These are phyloP conservation scores for Basipetospora sp. DNA, from an alignment of 2,329 filamentous ascomycete species.

Conservation along the genomic window DNA sequence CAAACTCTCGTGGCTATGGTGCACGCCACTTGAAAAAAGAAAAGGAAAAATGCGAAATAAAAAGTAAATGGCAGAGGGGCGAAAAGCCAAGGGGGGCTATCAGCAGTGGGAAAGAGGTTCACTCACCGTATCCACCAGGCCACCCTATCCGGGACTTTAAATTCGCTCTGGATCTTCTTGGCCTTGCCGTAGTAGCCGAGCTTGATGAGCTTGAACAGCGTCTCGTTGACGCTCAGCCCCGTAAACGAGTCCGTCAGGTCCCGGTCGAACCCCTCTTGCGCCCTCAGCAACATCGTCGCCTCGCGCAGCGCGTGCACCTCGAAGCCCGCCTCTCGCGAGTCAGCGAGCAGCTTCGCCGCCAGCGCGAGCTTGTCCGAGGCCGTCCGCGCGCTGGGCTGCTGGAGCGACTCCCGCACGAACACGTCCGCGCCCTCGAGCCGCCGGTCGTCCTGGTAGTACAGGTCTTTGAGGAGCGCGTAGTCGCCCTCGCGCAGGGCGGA, in stretches of 20 bases:
- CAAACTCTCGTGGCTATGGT: too few relatives aligned
- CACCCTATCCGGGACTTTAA: slow-evolving; percentile 82
- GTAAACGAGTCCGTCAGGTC: slow-evolving; percentile 66
- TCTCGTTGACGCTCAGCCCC: slow-evolving; percentile 79
- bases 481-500: slow-evolving; percentile 55
- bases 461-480: slow-evolving; percentile 74
- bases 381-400: slow-evolving; percentile 53
- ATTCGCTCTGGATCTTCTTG: slow-evolving; percentile 77
- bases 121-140: slow-evolving; percentile 65
- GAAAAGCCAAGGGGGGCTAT: neutral
- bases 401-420: slow-evolving; percentile 69
- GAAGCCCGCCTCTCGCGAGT: slow-evolving; percentile 64
- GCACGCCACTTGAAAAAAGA: too few relatives aligned
- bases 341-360: slow-evolving; percentile 66
- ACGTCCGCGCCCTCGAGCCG: slow-evolving; percentile 77
- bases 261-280: slow-evolving; percentile 75
- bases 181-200: slow-evolving; percentile 72
- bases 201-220: slow-evolving; percentile 73
- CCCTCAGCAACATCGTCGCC: slow-evolving; percentile 60
- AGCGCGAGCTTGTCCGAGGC: slow-evolving; percentile 78
- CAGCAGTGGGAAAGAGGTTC: slow-evolving; percentile 5
- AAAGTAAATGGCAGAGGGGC: too few relatives aligned
- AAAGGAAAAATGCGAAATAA: too few relatives aligned
- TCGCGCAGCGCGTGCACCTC: slow-evolving; percentile 68
- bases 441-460: slow-evolving; percentile 95